Percentiles rank a stretch among this genome's conserved stretches.
Conservation (phyloP, 2,329 filamentous ascomycete genomes). For the Trichoderma harzianum region DNA sequence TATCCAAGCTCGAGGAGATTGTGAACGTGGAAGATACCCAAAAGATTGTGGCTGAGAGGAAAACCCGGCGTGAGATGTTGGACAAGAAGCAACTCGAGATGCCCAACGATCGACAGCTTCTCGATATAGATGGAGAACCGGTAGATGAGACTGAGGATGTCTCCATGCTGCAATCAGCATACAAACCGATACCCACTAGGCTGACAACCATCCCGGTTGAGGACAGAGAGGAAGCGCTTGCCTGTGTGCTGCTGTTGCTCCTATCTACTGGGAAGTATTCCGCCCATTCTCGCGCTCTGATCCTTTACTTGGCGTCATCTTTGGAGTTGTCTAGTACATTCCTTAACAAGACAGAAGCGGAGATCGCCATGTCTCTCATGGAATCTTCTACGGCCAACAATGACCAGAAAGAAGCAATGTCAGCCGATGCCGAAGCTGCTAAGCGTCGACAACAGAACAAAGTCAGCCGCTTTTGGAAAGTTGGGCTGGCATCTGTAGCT, state of each 20-base stretch:
- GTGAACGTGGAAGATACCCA: conserved; percentile 49
- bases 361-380: conserved; percentile 72
- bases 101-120: conserved; percentile 38
- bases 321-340: conserved; percentile 60
- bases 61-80: conserved; percentile 43
- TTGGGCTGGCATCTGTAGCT: conserved; percentile 81
- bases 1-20: conserved; percentile 68
- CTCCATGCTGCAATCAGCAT: conserved; percentile 47
- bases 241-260: conserved; percentile 66
- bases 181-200: conserved; percentile 51
- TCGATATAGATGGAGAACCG: conserved; percentile 39
- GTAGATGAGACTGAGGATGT: conserved; percentile 39
- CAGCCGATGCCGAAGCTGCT: conserved; percentile 71
- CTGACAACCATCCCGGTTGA: conserved; percentile 54
- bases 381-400: conserved; percentile 54
- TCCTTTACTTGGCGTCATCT: conserved; percentile 65
- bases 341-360: conserved; percentile 67
- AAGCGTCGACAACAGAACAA: conserved; percentile 70
- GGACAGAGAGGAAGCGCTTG: conserved; percentile 62
- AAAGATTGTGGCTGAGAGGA: conserved; percentile 46
- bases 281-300: conserved; percentile 66
- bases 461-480: conserved; percentile 76
- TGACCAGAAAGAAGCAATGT: conserved; percentile 50
- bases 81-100: conserved; percentile 35
- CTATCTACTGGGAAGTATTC: conserved; percentile 72